Conservation (phyloP, 805 yeast species). For the Myxozyma lipomycoides region DNA sequence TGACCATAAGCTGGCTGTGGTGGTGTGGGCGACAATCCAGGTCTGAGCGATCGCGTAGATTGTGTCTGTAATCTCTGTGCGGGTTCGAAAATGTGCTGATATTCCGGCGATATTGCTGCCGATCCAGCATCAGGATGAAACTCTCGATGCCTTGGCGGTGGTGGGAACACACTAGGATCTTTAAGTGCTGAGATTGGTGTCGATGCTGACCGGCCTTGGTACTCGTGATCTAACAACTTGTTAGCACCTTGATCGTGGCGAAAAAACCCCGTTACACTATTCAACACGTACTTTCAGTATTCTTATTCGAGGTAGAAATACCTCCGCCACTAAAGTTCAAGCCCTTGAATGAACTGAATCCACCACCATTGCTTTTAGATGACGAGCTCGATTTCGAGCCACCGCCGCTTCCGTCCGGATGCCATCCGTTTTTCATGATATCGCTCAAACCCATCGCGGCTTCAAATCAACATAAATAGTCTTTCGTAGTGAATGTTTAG, state of each 20-base stretch:
- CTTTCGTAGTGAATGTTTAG: too few relatives aligned
- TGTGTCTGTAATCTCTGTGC: slow-evolving; percentile 25
- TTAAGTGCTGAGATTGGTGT: slow-evolving; percentile 34
- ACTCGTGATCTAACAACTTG: not conserved
- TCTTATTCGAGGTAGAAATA: not conserved
- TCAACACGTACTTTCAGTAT: too few relatives aligned
- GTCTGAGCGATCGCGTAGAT: slow-evolving; percentile 10
- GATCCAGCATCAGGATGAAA: slow-evolving; percentile 33
- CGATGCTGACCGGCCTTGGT: slow-evolving; percentile 3
- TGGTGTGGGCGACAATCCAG: slow-evolving; percentile 2
- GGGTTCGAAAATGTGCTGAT: slow-evolving; percentile 23
- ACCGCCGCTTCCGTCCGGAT: slow-evolving; percentile 18
- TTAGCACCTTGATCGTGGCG: not conserved
- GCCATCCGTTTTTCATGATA: slow-evolving; percentile 29
- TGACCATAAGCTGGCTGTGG: slow-evolving; percentile 3
- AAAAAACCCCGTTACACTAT: too few relatives aligned
- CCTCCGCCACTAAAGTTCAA: not conserved
- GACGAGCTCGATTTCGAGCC: slow-evolving; percentile 5
- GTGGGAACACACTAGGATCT: slow-evolving; percentile 41
- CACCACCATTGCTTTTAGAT: not conserved
- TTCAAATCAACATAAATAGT: too few relatives aligned
- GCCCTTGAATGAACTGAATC: slow-evolving; percentile 3
- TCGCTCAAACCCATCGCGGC: slow-evolving; percentile 27
- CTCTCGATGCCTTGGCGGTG: slow-evolving; percentile 46
- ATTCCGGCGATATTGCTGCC: slow-evolving; percentile 21